A percentile compares a stretch with the other conserved stretches of the same genome.
These are phyloP conservation scores for Geum urbanum DNA, from an alignment of 306 rosid genomes.

Conservation along the genomic window DNA sequence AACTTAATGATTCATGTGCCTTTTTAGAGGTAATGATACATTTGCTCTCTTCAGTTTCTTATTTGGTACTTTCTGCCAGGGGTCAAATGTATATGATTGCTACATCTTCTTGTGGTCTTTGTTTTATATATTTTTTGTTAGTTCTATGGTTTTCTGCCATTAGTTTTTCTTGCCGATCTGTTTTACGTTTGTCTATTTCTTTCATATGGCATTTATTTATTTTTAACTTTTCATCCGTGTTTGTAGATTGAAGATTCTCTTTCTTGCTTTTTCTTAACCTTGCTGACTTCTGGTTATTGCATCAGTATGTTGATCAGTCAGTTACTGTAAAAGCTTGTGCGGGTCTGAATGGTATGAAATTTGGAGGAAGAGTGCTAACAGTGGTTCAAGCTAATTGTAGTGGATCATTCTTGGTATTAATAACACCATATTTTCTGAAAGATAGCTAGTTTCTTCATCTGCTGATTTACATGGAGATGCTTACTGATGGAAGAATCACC, in stretches of 20 bases:
- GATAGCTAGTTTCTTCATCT: background rate
- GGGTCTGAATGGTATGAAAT: constrained; percentile 79
- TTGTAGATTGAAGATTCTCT: background rate
- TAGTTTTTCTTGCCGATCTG: background rate
- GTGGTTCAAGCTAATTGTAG: constrained; percentile 62
- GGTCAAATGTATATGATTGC: background rate
- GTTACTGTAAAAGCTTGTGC: constrained; percentile 79
- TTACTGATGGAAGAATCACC: constrained; percentile 17
- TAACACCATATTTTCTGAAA: constrained; percentile 2
- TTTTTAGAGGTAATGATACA: constrained; percentile 71
- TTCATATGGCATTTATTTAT: background rate
- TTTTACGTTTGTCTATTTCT: background rate
- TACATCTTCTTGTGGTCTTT: background rate
- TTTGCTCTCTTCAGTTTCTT: background rate
- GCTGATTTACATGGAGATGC: constrained; percentile 13
- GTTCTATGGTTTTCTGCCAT: background rate
- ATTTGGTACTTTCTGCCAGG: background rate
- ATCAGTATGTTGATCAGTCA: constrained; percentile 77
- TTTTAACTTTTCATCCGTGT: background rate
- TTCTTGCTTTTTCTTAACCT: constrained; percentile 10
- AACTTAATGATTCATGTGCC: constrained; percentile 51
- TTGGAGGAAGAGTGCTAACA: constrained; percentile 73
- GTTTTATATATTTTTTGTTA: background rate
- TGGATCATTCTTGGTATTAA: constrained; percentile 46
- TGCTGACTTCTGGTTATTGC: constrained; percentile 29